Conservation (phyloP, 345 rosid genomes). For the Populus tremula region DNA sequence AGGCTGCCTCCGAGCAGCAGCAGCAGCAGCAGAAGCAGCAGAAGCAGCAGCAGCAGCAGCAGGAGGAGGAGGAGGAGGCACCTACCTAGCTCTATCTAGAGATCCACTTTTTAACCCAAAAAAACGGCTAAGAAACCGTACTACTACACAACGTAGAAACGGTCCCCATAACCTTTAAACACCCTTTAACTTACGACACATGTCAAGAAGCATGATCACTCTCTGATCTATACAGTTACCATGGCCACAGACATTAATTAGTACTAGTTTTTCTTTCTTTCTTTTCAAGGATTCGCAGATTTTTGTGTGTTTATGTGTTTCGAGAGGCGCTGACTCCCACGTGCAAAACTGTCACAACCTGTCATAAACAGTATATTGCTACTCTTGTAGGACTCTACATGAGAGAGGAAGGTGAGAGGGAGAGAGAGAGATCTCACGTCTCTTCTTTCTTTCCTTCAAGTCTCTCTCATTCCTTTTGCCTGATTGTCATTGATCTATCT, state of each 20-base stretch:
- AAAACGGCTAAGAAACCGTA: conserved; percentile 30
- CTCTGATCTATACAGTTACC: background rate
- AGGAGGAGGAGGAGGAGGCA: background rate
- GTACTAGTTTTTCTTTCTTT: background rate
- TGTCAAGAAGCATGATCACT: conserved; percentile 16
- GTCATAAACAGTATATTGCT: background rate
- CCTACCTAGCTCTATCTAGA: background rate
- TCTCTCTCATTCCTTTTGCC: conserved; percentile 39
- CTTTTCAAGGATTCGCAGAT: background rate
- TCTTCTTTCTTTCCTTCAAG: conserved; percentile 23
- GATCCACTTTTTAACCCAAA: background rate
- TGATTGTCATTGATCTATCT: conserved; percentile 19
- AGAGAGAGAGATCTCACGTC: conserved; percentile 13
- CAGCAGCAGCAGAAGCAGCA: background rate
- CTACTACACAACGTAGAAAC: background rate
- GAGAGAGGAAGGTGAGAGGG: background rate
- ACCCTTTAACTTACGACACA: conserved; percentile 3
- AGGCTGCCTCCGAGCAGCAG: conserved; percentile 4
- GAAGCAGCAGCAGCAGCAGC: background rate
- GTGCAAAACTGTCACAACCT: conserved; percentile 25
- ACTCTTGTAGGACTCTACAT: too few relatives aligned
- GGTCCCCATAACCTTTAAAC: conserved; percentile 1
- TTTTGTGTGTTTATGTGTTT: background rate
- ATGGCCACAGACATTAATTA: background rate
- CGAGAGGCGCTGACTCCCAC: conserved; percentile 41